These are phyloP conservation scores for Aspergillus caelatus DNA, from an alignment of 2,329 filamentous ascomycete species.

Conservation along the genomic window DNA sequence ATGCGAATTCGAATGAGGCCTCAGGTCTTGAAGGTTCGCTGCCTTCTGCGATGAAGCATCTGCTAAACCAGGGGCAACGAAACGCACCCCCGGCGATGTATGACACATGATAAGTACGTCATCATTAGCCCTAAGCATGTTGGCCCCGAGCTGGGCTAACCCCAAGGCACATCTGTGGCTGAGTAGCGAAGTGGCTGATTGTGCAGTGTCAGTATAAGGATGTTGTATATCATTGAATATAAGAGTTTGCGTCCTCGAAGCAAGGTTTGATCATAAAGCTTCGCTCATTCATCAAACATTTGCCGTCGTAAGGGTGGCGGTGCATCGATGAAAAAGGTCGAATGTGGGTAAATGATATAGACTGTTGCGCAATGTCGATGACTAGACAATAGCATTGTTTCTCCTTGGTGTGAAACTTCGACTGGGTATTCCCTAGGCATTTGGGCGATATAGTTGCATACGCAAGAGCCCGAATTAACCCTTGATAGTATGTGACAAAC, in stretches of 20 bases:
- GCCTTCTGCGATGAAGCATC: background rate
- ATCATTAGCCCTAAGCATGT: background rate
- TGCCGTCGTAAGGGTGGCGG: background rate
- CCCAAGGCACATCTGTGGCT: background rate
- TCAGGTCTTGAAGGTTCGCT: background rate
- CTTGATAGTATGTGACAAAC: background rate
- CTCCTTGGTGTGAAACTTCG: background rate
- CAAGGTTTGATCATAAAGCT: background rate
- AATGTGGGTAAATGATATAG: background rate
- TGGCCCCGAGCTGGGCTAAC: background rate
- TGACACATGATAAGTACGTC: background rate
- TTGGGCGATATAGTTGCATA: background rate
- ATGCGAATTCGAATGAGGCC: background rate
- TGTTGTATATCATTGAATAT: background rate
- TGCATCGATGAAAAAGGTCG: background rate
- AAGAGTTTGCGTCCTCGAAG: background rate
- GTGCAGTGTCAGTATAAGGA: too few species aligned
- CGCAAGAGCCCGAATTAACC: background rate
- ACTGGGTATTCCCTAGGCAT: background rate
- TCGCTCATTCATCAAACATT: background rate
- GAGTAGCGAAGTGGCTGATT: background rate
- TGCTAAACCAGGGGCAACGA: background rate
- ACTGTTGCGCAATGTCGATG: too few species aligned
- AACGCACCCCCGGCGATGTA: background rate
- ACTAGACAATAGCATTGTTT: background rate